These are phyloP conservation scores for Populus ilicifolia DNA, from an alignment of 345 rosid species.

Conservation along the genomic window DNA sequence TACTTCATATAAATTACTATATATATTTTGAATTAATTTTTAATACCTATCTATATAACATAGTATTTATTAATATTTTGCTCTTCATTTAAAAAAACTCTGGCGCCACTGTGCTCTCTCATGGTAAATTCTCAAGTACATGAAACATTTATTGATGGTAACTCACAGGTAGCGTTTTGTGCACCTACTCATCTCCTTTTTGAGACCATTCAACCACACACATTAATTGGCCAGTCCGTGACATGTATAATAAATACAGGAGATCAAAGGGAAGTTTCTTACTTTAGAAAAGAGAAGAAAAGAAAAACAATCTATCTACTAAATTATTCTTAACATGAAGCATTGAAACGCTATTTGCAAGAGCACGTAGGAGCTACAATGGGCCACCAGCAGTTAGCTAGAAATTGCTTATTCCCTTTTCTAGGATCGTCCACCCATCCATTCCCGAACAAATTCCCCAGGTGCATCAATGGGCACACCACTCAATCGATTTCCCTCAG, in stretches of 20 bases:
- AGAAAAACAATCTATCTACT: no score
- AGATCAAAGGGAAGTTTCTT: not conserved
- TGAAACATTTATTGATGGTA: not conserved
- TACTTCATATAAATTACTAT: no score
- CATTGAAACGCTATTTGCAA: not conserved
- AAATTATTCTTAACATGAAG: no score
- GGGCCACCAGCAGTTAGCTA: not conserved
- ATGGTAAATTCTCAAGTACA: not conserved
- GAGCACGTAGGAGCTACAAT: not conserved
- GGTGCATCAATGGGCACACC: not conserved
- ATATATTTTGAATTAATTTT: no score
- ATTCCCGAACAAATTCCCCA: constrained; percentile 1
- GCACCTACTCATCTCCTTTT: not conserved
- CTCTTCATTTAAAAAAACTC: no score
- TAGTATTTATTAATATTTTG: no score
- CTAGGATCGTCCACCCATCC: not conserved
- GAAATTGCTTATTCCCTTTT: not conserved
- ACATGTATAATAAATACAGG: not conserved
- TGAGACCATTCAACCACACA: not conserved
- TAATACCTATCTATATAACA: no score
- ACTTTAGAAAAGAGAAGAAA: not conserved
- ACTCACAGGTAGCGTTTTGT: not conserved
- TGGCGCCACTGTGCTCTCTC: not conserved
- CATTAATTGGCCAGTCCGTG: not conserved
- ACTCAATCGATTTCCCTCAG: not conserved